Conservation (phyloP, 73 alveolate species). For the Paramecium sexaurelia region DNA sequence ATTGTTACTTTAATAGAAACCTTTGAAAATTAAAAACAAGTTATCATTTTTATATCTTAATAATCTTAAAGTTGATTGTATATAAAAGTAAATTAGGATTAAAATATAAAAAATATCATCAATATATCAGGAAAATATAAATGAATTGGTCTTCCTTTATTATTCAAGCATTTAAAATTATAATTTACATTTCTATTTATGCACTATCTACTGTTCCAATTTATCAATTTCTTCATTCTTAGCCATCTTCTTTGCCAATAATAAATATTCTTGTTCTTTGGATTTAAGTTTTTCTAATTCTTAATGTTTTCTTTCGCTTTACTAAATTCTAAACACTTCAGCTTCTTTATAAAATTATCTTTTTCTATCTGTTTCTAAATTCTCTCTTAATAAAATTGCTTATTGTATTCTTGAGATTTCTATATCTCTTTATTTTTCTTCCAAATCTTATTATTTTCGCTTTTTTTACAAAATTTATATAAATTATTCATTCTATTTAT, state of each 20-base stretch:
- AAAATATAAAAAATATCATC: background rate
- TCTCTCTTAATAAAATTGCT: conserved; percentile 3
- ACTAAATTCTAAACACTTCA: background rate
- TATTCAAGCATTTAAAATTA: conserved; percentile 8
- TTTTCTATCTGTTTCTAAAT: conserved; percentile 35
- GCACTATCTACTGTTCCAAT: background rate
- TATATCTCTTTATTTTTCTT: background rate
- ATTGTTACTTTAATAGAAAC: too few relatives aligned
- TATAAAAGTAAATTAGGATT: too few relatives aligned
- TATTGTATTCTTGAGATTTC: background rate
- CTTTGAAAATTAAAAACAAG: too few relatives aligned
- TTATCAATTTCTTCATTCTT: background rate
- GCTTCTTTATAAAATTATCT: background rate
- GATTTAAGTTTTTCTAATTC: background rate
- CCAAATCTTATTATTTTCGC: background rate
- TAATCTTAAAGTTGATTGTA: too few relatives aligned
- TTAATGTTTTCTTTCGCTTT: conserved; percentile 7
- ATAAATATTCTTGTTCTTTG: background rate
- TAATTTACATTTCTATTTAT: background rate
- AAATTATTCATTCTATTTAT: background rate
- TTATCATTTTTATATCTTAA: too few relatives aligned
- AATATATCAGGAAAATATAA: background rate
- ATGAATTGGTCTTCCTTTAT: background rate
- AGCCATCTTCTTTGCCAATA: background rate
- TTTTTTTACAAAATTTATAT: background rate